Evolutionary conservation across 495 filamentous ascomycete genomes (phyloP), one percentile per base, ranked within the genome.

Genomic region (Cudoniella acicularis): DNA sequence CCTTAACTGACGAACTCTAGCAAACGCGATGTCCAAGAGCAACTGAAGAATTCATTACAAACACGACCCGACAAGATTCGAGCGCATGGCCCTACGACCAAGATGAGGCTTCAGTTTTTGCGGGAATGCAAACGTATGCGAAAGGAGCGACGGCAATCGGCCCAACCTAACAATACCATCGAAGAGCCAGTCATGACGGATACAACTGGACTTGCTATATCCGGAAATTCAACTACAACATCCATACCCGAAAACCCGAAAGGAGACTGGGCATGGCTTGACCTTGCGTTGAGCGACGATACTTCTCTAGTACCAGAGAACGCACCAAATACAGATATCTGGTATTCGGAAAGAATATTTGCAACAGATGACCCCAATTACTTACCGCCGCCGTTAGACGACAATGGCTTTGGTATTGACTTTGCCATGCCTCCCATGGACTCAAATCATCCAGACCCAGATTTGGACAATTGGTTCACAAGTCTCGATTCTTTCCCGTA

Each of bases 41-140:
- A 47, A 47, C 43, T 47, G 6, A 47, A 47, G 16, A n/a, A 17
- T 4, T n/a, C 17, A 8, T 47, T 47, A n/a, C 43, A 47, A 47
- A 4, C 4, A 4, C 43, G 20, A 21, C 43, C 43, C 8, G 20
- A 47, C 43, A 47, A 47, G 20, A 47, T 47, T 21, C 43, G 43
- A 21, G 8, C 43, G 4, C 13, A 17, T 17, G 43, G 43, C n/a
- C 30, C 4, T 36, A 36, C 30, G 4, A 36, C 30, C 30, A 36
- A 36, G 25, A 45, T 25, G 41, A 27, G 57, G 27, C 47, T 60
- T 43, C 41, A 49, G 27, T 11, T 57, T 10, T 25, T 64, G 10
- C 22, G 52, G 17, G 62, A 64, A 30, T 64, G 54, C 30, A 60
- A 54, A 17, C n/a, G 36, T 43, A n/a, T 56, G 16, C 30, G 24